Percentiles rank a stretch among this genome's conserved stretches.
phyloP scores from a whole-genome alignment of 1,139 yeast genomes.

The Tardiomyces depauwii region DNA sequence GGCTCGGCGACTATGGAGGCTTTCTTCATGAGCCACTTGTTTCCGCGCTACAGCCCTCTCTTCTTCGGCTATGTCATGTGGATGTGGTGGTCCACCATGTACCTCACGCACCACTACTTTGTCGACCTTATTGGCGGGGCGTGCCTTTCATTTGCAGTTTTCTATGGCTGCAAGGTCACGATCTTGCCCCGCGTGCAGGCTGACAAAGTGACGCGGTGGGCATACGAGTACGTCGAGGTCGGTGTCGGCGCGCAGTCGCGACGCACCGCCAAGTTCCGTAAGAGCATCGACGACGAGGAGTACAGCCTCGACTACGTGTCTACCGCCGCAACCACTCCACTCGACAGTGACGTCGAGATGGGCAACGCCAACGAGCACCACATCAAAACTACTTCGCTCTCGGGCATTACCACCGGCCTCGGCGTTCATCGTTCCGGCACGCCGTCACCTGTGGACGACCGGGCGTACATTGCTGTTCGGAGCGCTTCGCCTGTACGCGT shows the following conservation, averaged over 20 bases:
- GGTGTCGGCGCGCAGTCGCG: slow-evolving; percentile 16
- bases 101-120: slow-evolving; percentile 89
- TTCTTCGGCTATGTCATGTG: slow-evolving; percentile 73
- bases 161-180: slow-evolving; percentile 59
- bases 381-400: neutral
- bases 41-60: slow-evolving; percentile 54
- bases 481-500: neutral
- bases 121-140: slow-evolving; percentile 91
- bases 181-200: slow-evolving; percentile 61
- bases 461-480: neutral
- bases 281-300: slow-evolving; percentile 21
- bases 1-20: slow-evolving; percentile 94
- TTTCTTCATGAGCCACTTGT: slow-evolving; percentile 66
- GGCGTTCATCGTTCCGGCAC: neutral
- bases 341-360: neutral
- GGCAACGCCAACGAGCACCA: neutral
- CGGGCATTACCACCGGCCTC: neutral
- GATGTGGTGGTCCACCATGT: slow-evolving; percentile 99
- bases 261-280: slow-evolving; percentile 19
- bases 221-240: slow-evolving; percentile 40
- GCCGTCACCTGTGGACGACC: neutral
- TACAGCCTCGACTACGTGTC: neutral
- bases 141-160: slow-evolving; percentile 56
- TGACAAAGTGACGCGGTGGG: slow-evolving; percentile 73
- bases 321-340: neutral